Evolutionary conservation across 1,284 basidiomycete genomes (phyloP).

Genomic region (Tilletia horrida): DNA sequence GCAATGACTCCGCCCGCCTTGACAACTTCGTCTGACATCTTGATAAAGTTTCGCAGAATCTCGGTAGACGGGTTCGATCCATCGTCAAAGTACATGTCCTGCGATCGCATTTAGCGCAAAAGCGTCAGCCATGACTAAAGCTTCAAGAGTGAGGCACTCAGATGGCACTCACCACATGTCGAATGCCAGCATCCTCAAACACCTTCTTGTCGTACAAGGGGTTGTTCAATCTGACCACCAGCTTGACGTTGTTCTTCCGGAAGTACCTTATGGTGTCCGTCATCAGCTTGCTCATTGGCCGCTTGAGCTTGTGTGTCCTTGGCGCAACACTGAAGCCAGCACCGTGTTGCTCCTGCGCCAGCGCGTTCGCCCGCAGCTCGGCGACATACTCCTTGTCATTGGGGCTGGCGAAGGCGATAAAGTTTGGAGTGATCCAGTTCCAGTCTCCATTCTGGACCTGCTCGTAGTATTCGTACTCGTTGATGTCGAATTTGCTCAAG

Average conservation of each 20-base stretch:
- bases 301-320: slow-evolving; percentile 39
- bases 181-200: slow-evolving; percentile 81
- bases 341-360: slow-evolving; percentile 60
- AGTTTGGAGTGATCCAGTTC: slow-evolving; percentile 73
- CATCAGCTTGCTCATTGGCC: slow-evolving; percentile 16
- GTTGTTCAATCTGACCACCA: slow-evolving; percentile 93
- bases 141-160: too few relatives aligned
- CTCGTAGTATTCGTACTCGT: slow-evolving; percentile 85
- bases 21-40: slow-evolving; percentile 74
- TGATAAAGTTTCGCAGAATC: slow-evolving; percentile 85
- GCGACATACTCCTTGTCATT: slow-evolving; percentile 50
- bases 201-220: slow-evolving; percentile 82
- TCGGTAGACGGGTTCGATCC: slow-evolving; percentile 96
- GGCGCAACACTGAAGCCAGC: slow-evolving; percentile 39
- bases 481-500: slow-evolving; percentile 76
- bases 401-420: slow-evolving; percentile 88
- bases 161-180: slow-evolving; percentile 67
- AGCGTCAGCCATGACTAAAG: too few relatives aligned
- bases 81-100: slow-evolving; percentile 83
- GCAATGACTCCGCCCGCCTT: slow-evolving; percentile 76
- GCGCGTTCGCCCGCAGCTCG: slow-evolving; percentile 54
- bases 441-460: slow-evolving; percentile 70
- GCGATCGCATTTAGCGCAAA: background rate
- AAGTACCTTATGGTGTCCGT: slow-evolving; percentile 86
- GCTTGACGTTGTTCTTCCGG: slow-evolving; percentile 75